A percentile compares a stretch with the other conserved stretches of the same genome.
Evolutionary conservation across 163 green algal species (phyloP).

Genomic region (Scenedesmus sp.): DNA sequence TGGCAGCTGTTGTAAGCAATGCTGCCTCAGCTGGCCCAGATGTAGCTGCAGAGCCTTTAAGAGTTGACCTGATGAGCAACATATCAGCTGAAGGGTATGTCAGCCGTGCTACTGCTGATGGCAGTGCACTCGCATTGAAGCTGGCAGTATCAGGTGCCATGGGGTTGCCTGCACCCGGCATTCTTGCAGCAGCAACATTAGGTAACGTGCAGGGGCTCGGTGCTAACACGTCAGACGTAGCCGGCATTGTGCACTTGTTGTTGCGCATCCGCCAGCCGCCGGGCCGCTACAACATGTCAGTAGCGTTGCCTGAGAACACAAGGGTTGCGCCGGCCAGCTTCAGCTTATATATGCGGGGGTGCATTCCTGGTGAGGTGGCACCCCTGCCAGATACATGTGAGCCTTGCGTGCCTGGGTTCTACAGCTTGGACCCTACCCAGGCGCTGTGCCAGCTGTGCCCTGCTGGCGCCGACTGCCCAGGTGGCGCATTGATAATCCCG

Average conservation of each 20-base stretch:
- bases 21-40: not conserved
- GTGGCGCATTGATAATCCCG: not conserved
- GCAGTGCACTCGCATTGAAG: not conserved
- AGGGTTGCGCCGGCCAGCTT: not conserved
- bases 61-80: not conserved
- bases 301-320: not conserved
- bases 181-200: not conserved
- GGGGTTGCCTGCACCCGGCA: not conserved
- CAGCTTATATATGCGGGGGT: not conserved
- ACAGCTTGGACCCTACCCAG: not conserved
- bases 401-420: not conserved
- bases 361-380: not conserved
- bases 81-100: not conserved
- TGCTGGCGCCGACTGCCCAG: not conserved
- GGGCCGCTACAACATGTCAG: not conserved
- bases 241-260: no score
- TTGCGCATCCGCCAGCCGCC: not conserved
- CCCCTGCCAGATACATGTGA: not conserved
- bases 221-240: not conserved
- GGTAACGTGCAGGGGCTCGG: not conserved
- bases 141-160: not conserved
- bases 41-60: not conserved
- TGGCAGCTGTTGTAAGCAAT: not conserved
- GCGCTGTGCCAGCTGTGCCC: not conserved
- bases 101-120: not conserved